A percentile compares a stretch with the other conserved stretches of the same genome.
phyloP scores from a whole-genome alignment of 306 rosid species.

The Macrotyloma uniflorum region DNA sequence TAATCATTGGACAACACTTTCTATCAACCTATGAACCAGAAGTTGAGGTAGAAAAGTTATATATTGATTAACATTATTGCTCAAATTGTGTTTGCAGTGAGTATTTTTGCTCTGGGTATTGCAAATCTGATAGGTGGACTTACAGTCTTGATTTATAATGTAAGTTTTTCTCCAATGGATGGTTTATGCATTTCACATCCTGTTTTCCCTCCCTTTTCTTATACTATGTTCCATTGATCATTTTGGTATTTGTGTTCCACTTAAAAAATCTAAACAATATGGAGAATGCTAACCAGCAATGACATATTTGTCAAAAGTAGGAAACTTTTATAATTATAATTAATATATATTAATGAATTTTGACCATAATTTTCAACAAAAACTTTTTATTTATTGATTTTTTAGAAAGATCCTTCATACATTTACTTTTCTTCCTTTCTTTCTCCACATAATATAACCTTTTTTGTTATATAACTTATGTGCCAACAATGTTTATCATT shows the following conservation, averaged over 20 bases:
- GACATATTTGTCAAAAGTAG: too few relatives aligned
- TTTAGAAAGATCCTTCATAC: not conserved
- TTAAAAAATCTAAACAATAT: too few relatives aligned
- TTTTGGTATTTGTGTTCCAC: not conserved
- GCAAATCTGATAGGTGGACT: conserved; percentile 83
- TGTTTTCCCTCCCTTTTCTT: not conserved
- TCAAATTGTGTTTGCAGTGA: conserved; percentile 52
- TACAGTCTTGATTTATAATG: conserved; percentile 60
- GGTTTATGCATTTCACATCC: not conserved
- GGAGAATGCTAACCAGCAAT: not conserved
- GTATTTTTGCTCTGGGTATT: conserved; percentile 61
- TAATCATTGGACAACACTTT: not conserved
- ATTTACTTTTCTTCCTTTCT: not conserved
- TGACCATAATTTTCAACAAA: not conserved
- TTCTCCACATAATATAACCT: too few relatives aligned
- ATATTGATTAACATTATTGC: not conserved
- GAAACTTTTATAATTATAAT: too few relatives aligned
- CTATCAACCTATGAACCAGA: not conserved
- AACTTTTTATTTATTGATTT: not conserved
- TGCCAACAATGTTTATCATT: too few relatives aligned
- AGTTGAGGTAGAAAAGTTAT: not conserved
- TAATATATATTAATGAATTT: too few relatives aligned
- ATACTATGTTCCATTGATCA: not conserved
- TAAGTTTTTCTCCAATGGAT: conserved; percentile 42
- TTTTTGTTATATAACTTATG: too few relatives aligned